A percentile compares a stretch with the other conserved stretches of the same genome.
These are phyloP conservation scores for Hysterangium stoloniferum DNA, from an alignment of 768 basidiomycete genomes.

Conservation along the genomic window DNA sequence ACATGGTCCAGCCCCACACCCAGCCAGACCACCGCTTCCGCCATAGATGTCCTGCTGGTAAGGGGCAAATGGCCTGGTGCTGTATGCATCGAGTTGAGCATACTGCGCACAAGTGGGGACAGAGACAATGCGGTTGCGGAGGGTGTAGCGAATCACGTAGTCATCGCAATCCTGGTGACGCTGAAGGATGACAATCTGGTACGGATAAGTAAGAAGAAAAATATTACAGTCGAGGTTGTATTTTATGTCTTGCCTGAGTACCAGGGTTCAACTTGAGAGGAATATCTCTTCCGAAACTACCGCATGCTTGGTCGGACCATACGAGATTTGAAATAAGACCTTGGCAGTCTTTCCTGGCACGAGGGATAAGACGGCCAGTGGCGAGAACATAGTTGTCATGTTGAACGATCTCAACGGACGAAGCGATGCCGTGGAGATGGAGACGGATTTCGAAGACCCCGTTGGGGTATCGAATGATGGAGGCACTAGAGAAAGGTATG, in stretches of 20 bases:
- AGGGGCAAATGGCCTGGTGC: no score
- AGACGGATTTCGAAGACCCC: neutral
- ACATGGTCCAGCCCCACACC: no score
- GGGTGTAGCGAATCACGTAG: constrained; percentile 9
- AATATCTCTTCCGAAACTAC: neutral
- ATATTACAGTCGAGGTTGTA: no score
- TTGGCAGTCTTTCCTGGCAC: neutral
- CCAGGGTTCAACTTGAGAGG: neutral
- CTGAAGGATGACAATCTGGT: neutral
- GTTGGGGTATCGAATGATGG: neutral
- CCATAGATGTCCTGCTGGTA: no score
- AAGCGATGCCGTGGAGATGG: neutral
- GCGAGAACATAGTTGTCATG: neutral
- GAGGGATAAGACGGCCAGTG: neutral
- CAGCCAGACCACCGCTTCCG: no score
- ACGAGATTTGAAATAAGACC: neutral
- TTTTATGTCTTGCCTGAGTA: no score
- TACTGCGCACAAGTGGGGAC: no score
- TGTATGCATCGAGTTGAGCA: no score
- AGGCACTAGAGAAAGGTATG: no score
- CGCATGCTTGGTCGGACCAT: neutral
- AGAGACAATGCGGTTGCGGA: constrained; percentile 1
- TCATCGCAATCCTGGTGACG: constrained; percentile 4
- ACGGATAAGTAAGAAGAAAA: no score
- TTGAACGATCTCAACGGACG: neutral